A percentile compares a stretch with the other conserved stretches of the same genome.
Evolutionary conservation across 2,329 filamentous ascomycete species (phyloP).

Genomic region (Chrysosporium keratinophilum): DNA sequence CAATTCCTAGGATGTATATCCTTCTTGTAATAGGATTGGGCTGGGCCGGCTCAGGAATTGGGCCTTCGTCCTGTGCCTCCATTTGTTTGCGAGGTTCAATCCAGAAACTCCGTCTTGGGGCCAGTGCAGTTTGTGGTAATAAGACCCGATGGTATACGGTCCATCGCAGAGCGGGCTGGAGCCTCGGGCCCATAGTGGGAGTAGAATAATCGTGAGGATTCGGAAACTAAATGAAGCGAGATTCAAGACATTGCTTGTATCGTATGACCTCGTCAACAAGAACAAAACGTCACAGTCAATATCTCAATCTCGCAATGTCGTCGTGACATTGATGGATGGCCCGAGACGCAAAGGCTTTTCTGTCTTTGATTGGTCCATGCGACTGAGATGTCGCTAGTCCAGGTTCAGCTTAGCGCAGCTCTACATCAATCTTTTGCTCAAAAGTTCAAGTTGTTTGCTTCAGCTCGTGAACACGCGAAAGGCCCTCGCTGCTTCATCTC

Average conservation of each 20-base stretch:
- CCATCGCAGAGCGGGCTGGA: neutral
- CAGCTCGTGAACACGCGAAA: neutral
- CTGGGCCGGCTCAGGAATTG: neutral
- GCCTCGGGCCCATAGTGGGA: neutral
- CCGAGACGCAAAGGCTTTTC: neutral
- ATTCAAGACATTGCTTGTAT: neutral
- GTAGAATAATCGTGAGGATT: neutral
- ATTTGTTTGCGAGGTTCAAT: neutral
- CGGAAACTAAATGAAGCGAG: neutral
- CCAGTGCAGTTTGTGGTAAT: neutral
- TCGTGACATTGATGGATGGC: neutral
- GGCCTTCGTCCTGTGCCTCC: conserved; percentile 1
- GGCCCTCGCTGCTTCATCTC: neutral
- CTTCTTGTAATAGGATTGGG: conserved; percentile 30
- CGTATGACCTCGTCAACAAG: neutral
- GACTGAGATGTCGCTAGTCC: neutral
- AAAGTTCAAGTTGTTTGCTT: neutral
- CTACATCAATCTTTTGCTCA: neutral
- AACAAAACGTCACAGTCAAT: neutral
- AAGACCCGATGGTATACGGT: neutral
- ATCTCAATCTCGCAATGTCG: neutral
- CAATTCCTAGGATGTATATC: conserved; percentile 68
- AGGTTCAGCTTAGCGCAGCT: neutral
- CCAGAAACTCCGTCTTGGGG: neutral
- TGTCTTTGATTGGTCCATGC: neutral